Evolutionary conservation across 2,329 filamentous ascomycete species (phyloP).

Genomic region (Hypoxylon sp.): DNA sequence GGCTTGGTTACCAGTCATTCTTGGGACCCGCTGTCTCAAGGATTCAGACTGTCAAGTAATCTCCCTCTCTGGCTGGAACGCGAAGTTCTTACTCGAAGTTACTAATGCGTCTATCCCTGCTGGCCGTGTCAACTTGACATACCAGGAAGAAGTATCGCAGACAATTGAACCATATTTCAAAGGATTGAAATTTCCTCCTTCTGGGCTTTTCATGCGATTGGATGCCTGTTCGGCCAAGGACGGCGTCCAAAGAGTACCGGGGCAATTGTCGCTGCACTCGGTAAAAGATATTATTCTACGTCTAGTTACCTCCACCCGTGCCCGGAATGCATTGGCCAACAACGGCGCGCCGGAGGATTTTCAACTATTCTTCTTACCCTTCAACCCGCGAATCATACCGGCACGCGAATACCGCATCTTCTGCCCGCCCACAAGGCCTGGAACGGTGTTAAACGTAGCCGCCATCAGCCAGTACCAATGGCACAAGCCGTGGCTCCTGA

Average conservation of each 20-base stretch:
- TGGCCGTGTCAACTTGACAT: constrained; percentile 47
- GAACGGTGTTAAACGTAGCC: constrained; percentile 45
- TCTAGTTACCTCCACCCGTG: constrained; percentile 55
- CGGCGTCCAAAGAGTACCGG: constrained; percentile 53
- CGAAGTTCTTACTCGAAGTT: constrained; percentile 48
- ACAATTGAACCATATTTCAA: constrained; percentile 47
- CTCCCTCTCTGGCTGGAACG: constrained; percentile 47
- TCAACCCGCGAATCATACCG: constrained; percentile 54
- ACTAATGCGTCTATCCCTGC: constrained; percentile 51
- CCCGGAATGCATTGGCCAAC: constrained; percentile 51
- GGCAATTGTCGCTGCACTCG: constrained; percentile 46
- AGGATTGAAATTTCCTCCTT: constrained; percentile 47
- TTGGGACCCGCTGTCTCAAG: constrained; percentile 49
- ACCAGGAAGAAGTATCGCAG: constrained; percentile 50
- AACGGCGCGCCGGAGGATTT: constrained; percentile 29
- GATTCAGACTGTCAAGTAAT: constrained; percentile 50
- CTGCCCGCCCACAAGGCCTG: constrained; percentile 51
- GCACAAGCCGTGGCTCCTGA: constrained; percentile 52
- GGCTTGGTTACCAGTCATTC: constrained; percentile 58
- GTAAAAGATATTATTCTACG: constrained; percentile 52
- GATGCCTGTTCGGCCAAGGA: constrained; percentile 60
- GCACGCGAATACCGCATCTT: constrained; percentile 58
- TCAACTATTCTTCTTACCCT: constrained; percentile 56
- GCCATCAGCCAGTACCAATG: constrained; percentile 58
- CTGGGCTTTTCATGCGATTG: constrained; percentile 58